Base-by-base conservation (phyloP, 2,329 filamentous ascomycete genomes). In the Colletotrichum melonis region DNA sequence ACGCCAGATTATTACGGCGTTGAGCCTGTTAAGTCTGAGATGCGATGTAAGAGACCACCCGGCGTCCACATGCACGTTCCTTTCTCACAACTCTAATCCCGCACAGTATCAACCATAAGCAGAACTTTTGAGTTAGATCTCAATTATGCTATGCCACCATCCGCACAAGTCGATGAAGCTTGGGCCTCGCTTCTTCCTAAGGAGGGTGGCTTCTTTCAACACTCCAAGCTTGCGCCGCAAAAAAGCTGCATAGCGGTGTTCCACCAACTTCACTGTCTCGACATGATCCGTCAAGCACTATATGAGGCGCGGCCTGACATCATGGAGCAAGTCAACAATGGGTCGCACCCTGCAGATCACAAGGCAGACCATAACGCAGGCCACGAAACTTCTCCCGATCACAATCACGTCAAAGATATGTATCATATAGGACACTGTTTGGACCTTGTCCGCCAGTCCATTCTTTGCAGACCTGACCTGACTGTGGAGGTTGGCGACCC, bases 231-330 rank as follows among this genome's bases (percentile, higher is more conserved):
- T 3, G 57, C 66, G 4, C 66, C 66, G 5, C 14, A 19, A 11
- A 52, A 42, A 16, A 68, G 66, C 57, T 68, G 66, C 14, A 11
- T 68, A 8, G 66, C 66, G 24, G 69, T 76, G 11, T 74, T 77
- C 26, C 77, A 78, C 60, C 72, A 75, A 42, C 67, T 78, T 14
- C 76, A 78, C 69, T 78, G 77, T 64, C 76, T 78, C 57, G 67
- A 77, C 60, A 56, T 64, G 49, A 54, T 78, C 24, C 76, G 76
- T 0, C n/a, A 54, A 59, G 46, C 66, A 5, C 22, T 68, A 1
- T 68, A 68, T 24, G 66, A 68, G 24, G 46, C 66, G 19, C 56
- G 56, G 5, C 56, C 38, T 28, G 66, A 63, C n/a, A 24, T 63
- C 4, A 30, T 22, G 26, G 30, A 26, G 16, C 38, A 12, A 11